Evolutionary conservation across 2,329 filamentous ascomycete species (phyloP).

Genomic region (Colletotrichum australisinense): DNA sequence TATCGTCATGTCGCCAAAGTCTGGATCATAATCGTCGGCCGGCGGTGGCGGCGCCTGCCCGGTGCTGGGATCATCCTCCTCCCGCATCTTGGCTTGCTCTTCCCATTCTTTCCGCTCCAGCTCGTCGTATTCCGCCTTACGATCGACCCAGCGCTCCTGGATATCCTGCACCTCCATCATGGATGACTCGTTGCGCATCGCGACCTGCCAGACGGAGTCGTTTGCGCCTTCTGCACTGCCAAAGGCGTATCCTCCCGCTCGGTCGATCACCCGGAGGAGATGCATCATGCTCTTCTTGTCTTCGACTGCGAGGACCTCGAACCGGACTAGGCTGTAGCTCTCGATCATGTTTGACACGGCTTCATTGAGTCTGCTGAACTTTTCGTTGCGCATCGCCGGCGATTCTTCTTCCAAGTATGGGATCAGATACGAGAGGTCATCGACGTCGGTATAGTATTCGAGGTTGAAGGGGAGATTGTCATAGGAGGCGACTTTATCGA

Average conservation of each 20-base stretch:
- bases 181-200: constrained; percentile 82
- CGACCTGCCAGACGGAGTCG: constrained; percentile 96
- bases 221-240: constrained; percentile 91
- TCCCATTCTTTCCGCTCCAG: constrained; percentile 80
- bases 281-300: constrained; percentile 98
- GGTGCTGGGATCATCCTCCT: constrained; percentile 42
- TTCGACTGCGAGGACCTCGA: constrained; percentile 94
- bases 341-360: constrained; percentile 90
- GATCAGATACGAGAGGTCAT: constrained; percentile 87
- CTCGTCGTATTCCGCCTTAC: constrained; percentile 88
- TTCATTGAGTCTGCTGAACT: constrained; percentile 86
- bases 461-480: constrained; percentile 92
- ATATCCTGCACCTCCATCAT: constrained; percentile 88
- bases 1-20: constrained; percentile 64
- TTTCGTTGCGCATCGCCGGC: constrained; percentile 74
- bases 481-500: constrained; percentile 91
- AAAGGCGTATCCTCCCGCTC: constrained; percentile 93
- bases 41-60: constrained; percentile 41
- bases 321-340: constrained; percentile 88
- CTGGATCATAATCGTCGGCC: constrained; percentile 55
- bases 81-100: constrained; percentile 71
- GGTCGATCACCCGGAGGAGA: constrained; percentile 87
- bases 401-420: constrained; percentile 85
- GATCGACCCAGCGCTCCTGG: constrained; percentile 95
- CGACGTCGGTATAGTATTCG: constrained; percentile 97